phyloP scores from a whole-genome alignment of 441 rosid species.

The Brassica balearica region DNA sequence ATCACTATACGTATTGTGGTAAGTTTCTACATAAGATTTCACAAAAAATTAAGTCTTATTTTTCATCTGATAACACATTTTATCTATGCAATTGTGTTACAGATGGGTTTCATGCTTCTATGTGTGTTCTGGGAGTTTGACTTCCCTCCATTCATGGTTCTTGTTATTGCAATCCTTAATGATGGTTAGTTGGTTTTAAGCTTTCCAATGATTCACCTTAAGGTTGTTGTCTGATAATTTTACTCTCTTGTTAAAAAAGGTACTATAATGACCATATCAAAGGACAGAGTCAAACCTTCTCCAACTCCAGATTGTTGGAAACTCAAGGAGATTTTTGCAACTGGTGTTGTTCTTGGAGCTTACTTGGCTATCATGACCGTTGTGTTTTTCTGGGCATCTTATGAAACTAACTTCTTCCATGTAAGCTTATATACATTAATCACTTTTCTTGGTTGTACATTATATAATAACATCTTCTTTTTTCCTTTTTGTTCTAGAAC shows the following conservation, averaged over 20 bases:
- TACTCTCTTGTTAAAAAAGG: conserved; percentile 37
- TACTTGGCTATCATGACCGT: conserved; percentile 60
- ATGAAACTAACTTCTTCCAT: conserved; percentile 56
- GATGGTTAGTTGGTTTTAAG: conserved; percentile 49
- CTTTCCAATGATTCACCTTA: not conserved
- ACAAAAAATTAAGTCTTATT: not conserved
- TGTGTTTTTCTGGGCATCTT: conserved; percentile 54
- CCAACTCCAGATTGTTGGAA: conserved; percentile 64
- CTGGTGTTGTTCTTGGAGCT: conserved; percentile 53
- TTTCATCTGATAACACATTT: conserved; percentile 2
- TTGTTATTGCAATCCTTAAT: conserved; percentile 59
- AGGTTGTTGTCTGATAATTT: conserved; percentile 1
- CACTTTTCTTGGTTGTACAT: not conserved
- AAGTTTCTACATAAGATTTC: conserved; percentile 35
- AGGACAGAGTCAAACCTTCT: conserved; percentile 73
- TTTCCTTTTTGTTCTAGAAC: conserved; percentile 28
- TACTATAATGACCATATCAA: conserved; percentile 68
- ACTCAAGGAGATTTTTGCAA: conserved; percentile 65
- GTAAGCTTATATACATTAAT: conserved; percentile 36
- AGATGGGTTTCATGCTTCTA: conserved; percentile 58
- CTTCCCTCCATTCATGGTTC: conserved; percentile 68
- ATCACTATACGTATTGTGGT: conserved; percentile 63
- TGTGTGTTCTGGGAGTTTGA: conserved; percentile 55
- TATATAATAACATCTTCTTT: not conserved
- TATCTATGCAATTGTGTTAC: not conserved